Conservation (phyloP, 2,329 filamentous ascomycete genomes). For the Anthostomella pinea region DNA sequence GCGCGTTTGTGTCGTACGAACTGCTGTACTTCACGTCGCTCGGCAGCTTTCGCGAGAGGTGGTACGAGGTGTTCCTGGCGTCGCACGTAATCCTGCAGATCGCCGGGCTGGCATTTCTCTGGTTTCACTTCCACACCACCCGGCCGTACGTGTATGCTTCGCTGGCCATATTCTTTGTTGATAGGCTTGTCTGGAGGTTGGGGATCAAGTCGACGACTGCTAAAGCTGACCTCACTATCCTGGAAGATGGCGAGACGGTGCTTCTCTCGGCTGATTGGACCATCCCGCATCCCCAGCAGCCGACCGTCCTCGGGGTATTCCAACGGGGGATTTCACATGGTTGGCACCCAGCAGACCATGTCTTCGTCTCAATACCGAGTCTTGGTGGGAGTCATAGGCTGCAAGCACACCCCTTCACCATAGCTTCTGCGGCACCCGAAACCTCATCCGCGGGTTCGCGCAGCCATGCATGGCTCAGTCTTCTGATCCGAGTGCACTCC, state of each 20-base stretch:
- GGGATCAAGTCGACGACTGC: slow-evolving; percentile 48
- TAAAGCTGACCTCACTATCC: slow-evolving; percentile 48
- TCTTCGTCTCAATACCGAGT: slow-evolving; percentile 58
- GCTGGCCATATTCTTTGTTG: slow-evolving; percentile 54
- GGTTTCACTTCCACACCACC: slow-evolving; percentile 54
- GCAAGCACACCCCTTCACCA: slow-evolving; percentile 66
- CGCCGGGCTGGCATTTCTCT: slow-evolving; percentile 53
- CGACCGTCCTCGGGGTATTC: slow-evolving; percentile 14
- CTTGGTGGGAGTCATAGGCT: slow-evolving; percentile 50
- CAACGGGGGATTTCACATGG: slow-evolving; percentile 42
- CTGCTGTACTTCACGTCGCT: slow-evolving; percentile 61
- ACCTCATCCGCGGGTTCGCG: slow-evolving; percentile 14
- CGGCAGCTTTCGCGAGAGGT: slow-evolving; percentile 55
- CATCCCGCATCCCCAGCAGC: slow-evolving; percentile 17
- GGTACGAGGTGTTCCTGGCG: slow-evolving; percentile 62
- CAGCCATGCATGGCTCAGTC: slow-evolving; percentile 49
- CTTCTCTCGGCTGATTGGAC: slow-evolving; percentile 41
- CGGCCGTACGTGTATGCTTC: slow-evolving; percentile 52
- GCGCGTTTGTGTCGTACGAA: slow-evolving; percentile 56
- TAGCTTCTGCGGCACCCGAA: slow-evolving; percentile 55
- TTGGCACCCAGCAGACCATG: slow-evolving; percentile 61
- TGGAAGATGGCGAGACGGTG: slow-evolving; percentile 56
- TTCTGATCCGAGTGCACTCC: slow-evolving; percentile 58
- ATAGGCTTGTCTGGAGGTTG: slow-evolving; percentile 56
- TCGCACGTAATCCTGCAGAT: slow-evolving; percentile 57